phyloP scores from a whole-genome alignment of 495 filamentous ascomycete genomes.

The Parmelia sp. region DNA sequence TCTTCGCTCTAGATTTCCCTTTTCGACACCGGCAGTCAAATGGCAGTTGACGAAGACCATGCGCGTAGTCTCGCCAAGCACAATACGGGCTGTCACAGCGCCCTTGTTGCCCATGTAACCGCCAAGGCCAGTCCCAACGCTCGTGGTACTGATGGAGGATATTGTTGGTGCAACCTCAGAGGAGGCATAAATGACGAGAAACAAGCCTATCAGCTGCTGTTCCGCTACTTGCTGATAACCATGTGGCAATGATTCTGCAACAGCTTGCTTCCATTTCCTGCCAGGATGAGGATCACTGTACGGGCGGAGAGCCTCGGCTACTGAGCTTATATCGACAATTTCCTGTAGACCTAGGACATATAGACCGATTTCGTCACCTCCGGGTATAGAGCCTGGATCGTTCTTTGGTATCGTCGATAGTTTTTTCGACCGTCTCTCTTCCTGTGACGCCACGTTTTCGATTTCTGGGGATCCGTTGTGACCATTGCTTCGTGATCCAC shows the following conservation, averaged over 20 bases:
- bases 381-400: constrained; percentile 32
- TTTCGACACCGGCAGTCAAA: constrained; percentile 78
- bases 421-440: constrained; percentile 34
- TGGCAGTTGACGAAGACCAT: constrained; percentile 88
- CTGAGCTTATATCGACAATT: constrained; percentile 75
- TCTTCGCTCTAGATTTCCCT: constrained; percentile 66
- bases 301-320: constrained; percentile 56
- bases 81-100: constrained; percentile 69
- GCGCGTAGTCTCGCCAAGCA: constrained; percentile 85
- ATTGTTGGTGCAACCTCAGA: constrained; percentile 64
- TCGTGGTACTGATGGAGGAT: constrained; percentile 67
- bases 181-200: constrained; percentile 80
- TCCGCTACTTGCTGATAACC: constrained; percentile 73
- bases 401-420: constrained; percentile 34
- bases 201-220: constrained; percentile 78
- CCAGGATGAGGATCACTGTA: constrained; percentile 65
- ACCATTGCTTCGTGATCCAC: constrained; percentile 19
- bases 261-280: constrained; percentile 70
- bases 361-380: constrained; percentile 63
- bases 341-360: constrained; percentile 92
- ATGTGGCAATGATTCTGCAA: constrained; percentile 62
- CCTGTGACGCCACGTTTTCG: constrained; percentile 39
- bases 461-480: constrained; percentile 28
- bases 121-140: constrained; percentile 78
- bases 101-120: constrained; percentile 98